Evolutionary conservation across 495 filamentous ascomycete species (phyloP).

Genomic region (Chlorociboria aeruginascens): DNA sequence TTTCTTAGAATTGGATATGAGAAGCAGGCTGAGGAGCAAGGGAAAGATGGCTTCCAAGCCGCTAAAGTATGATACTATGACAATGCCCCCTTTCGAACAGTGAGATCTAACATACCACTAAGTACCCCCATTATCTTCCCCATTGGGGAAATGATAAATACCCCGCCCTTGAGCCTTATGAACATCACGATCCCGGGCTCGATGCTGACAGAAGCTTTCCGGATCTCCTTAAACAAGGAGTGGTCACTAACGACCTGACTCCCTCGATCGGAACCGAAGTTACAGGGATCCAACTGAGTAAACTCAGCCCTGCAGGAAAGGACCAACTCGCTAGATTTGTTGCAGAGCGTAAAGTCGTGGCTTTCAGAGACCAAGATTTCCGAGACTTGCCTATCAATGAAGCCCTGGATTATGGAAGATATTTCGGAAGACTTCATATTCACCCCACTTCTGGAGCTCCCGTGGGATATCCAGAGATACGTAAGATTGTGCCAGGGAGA

Average conservation of each 20-base stretch:
- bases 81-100: neutral
- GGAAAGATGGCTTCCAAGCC: conserved; percentile 31
- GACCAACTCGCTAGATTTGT: conserved; percentile 73
- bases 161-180: conserved; percentile 53
- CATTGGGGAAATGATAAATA: conserved; percentile 58
- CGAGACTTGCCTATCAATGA: conserved; percentile 59
- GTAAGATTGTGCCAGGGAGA: too few relatives aligned
- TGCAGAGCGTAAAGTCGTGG: conserved; percentile 69
- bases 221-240: conserved; percentile 47
- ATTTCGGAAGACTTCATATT: conserved; percentile 78
- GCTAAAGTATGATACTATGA: conserved; percentile 15
- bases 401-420: conserved; percentile 57
- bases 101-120: conserved; percentile 9
- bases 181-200: conserved; percentile 60
- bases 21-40: conserved; percentile 33
- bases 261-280: conserved; percentile 68
- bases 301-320: conserved; percentile 53
- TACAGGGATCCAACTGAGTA: conserved; percentile 61
- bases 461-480: conserved; percentile 58
- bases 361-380: conserved; percentile 71
- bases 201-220: conserved; percentile 55
- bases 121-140: conserved; percentile 68
- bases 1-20: conserved; percentile 30
- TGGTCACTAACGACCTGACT: conserved; percentile 46
- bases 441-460: conserved; percentile 69